A percentile compares a stretch with the other conserved stretches of the same genome.
Evolutionary conservation across 176 grass and related monocot genomes (phyloP).

Genomic region (Carex kokanica): DNA sequence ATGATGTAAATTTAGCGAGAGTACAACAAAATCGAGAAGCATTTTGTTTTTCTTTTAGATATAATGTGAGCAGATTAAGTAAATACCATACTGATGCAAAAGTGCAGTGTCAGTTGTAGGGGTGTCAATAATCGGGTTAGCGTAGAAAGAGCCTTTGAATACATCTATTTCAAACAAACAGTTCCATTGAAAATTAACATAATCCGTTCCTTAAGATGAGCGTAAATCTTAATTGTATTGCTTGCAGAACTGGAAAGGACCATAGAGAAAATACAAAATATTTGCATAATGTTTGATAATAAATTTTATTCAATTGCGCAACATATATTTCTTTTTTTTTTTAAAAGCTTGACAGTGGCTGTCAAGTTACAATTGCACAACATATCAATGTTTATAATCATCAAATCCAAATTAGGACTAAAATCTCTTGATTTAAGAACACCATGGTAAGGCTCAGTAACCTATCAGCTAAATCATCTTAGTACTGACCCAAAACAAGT

Average conservation of each 20-base stretch:
- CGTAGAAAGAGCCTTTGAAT: constrained; percentile 95
- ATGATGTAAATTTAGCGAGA: constrained; percentile 18
- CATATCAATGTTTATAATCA: neutral
- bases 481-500: neutral
- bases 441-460: neutral
- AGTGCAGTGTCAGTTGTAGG: constrained; percentile 59
- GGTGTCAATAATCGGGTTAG: constrained; percentile 77
- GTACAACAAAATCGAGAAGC: neutral
- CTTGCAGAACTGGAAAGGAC: neutral
- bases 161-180: constrained; percentile 51
- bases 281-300: neutral
- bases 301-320: neutral
- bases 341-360: no score
- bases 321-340: neutral
- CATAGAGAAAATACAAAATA: neutral
- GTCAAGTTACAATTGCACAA: neutral
- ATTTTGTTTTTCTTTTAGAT: constrained; percentile 16
- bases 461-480: constrained; percentile 27
- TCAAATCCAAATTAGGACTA: neutral
- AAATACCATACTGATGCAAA: constrained; percentile 49
- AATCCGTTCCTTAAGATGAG: constrained; percentile 5
- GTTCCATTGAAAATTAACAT: constrained; percentile 15
- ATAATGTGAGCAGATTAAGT: constrained; percentile 16
- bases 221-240: neutral
- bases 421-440: neutral